Percentiles rank a stretch among this genome's conserved stretches.
Conservation (phyloP, 345 rosid genomes). For the Populus nigra region DNA sequence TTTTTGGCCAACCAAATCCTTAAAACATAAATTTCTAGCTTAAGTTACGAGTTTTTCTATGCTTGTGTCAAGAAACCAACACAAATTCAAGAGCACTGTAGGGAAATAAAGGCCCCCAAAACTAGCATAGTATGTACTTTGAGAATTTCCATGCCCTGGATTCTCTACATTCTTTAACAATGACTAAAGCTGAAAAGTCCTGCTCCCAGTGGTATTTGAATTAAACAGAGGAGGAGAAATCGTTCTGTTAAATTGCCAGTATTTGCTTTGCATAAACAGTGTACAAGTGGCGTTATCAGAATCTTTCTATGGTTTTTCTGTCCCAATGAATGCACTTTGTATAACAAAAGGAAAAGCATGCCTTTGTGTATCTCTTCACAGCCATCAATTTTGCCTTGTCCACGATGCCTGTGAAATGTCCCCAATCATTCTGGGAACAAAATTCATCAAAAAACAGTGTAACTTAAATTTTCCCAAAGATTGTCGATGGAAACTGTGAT, state of each 20-base stretch:
- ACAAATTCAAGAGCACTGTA: not conserved
- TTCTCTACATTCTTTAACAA: not conserved
- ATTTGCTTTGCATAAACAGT: constrained; percentile 8
- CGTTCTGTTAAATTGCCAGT: not conserved
- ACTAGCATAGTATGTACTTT: not conserved
- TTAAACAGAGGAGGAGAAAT: not conserved
- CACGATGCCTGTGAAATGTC: not conserved
- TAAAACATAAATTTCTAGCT: not conserved
- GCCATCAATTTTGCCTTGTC: constrained; percentile 5
- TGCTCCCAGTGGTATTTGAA: not conserved
- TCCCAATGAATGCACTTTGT: not conserved
- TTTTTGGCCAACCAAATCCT: not conserved
- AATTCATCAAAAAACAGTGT: not conserved
- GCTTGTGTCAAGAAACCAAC: not conserved
- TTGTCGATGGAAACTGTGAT: not conserved
- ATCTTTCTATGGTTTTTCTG: not conserved
- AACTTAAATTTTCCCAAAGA: not conserved
- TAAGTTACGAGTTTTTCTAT: not conserved
- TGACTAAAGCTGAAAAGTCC: not conserved
- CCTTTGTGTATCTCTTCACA: not conserved
- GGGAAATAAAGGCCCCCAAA: not conserved
- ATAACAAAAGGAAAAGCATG: not conserved
- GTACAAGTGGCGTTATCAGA: not conserved
- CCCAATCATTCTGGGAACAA: not conserved
- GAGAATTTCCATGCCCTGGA: not conserved